A percentile compares a stretch with the other conserved stretches of the same genome.
Evolutionary conservation across 2,329 filamentous ascomycete species (phyloP).

Genomic region (Pestalotiopsis sp.): DNA sequence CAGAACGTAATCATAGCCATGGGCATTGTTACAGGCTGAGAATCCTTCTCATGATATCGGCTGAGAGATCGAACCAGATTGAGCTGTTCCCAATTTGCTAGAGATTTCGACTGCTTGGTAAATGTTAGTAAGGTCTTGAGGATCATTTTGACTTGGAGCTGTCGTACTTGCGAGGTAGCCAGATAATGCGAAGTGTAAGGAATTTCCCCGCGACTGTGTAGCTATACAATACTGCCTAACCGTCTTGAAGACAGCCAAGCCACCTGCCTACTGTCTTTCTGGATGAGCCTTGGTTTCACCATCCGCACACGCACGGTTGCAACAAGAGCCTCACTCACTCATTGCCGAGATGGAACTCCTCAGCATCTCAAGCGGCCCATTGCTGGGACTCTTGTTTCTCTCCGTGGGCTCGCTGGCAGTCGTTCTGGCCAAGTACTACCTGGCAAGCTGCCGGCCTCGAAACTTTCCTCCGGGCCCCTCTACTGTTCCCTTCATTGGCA

Average conservation of each 20-base stretch:
- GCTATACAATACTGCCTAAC: too few relatives aligned
- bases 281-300: too few relatives aligned
- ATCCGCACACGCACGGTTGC: too few relatives aligned
- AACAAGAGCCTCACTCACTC: not conserved
- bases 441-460: slow-evolving; percentile 9
- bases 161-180: too few relatives aligned
- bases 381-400: not conserved
- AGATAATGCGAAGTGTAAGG: too few relatives aligned
- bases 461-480: not conserved
- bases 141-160: not conserved
- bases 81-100: too few relatives aligned
- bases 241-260: too few relatives aligned
- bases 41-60: not conserved
- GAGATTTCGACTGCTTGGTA: not conserved
- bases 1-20: not conserved
- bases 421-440: slow-evolving; percentile 6
- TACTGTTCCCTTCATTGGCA: not conserved
- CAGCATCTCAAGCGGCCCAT: not conserved
- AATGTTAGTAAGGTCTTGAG: not conserved
- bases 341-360: not conserved
- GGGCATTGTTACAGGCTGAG: not conserved
- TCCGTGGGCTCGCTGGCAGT: not conserved
- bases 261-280: not conserved
- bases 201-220: too few relatives aligned
- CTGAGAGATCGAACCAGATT: not conserved